These are phyloP conservation scores for Solanum chmielewskii DNA, from an alignment of 257 asterid species.

Conservation along the genomic window DNA sequence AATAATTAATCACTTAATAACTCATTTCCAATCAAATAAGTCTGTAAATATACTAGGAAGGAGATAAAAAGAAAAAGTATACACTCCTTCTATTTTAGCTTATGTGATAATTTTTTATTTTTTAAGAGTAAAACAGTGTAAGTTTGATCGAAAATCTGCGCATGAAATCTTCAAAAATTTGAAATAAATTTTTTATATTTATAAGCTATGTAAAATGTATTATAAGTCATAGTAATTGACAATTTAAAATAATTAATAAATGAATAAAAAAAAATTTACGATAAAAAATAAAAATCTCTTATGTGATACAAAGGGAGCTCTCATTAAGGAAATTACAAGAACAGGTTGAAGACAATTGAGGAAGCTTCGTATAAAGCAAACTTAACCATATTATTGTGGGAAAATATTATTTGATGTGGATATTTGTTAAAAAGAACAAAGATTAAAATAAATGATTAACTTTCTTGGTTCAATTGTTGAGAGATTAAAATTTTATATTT, in stretches of 20 bases:
- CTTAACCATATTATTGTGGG: not conserved
- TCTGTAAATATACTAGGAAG: not conserved
- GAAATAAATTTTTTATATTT: too few species aligned
- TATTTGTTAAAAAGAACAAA: not conserved
- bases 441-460: not conserved
- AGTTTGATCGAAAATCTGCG: too few species aligned
- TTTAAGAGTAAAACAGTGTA: fast-evolving
- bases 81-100: fast-evolving
- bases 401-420: not conserved
- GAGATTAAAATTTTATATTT: not conserved
- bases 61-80: not conserved
- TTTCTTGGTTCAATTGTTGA: not conserved
- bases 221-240: too few species aligned
- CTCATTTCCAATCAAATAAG: not conserved
- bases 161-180: too few species aligned
- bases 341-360: not conserved
- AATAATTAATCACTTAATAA: not conserved
- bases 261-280: too few species aligned
- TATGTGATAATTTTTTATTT: too few species aligned
- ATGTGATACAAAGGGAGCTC: too few species aligned
- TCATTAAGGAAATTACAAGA: not conserved
- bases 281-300: too few species aligned
- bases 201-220: too few species aligned
- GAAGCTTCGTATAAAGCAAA: not conserved
- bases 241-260: too few species aligned